Conservation (phyloP, 2,329 filamentous ascomycete genomes). For the Talaromyces sp. region DNA sequence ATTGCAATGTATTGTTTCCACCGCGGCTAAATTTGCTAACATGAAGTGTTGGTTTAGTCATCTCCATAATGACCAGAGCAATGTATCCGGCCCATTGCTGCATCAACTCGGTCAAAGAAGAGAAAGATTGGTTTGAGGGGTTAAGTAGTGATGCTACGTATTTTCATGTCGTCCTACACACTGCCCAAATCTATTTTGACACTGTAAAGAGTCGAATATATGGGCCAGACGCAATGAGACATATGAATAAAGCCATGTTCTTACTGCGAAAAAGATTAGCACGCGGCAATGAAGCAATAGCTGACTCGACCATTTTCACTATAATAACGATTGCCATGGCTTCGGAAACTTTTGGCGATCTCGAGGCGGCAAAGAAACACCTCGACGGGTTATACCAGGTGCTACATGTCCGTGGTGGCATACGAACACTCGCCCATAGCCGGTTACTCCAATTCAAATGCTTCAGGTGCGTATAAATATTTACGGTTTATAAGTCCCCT, state of each 20-base stretch:
- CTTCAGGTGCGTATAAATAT: neutral
- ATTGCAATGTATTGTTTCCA: neutral
- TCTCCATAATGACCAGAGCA: neutral
- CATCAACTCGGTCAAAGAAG: neutral
- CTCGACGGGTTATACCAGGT: conserved; percentile 2
- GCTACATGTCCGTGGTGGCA: neutral
- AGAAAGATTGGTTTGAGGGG: neutral
- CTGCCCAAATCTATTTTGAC: neutral
- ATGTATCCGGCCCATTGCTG: conserved; percentile 5
- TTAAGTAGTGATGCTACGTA: neutral
- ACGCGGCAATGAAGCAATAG: neutral
- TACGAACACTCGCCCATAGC: neutral
- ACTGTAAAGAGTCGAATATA: neutral
- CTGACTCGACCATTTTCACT: conserved; percentile 2
- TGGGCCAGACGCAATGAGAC: neutral
- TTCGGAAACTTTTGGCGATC: neutral
- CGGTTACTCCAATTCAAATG: conserved; percentile 3
- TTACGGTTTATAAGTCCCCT: neutral
- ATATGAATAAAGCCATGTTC: conserved; percentile 1
- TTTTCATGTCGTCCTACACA: neutral
- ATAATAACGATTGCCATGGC: conserved; percentile 3
- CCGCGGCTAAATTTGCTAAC: neutral
- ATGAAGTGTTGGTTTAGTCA: neutral
- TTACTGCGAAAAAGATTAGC: neutral
- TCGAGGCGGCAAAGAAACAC: conserved; percentile 1